Evolutionary conservation across 106 monocot species (phyloP), one percentile per base, ranked within the genome.

Genomic region (Dendrobium nobile): DNA sequence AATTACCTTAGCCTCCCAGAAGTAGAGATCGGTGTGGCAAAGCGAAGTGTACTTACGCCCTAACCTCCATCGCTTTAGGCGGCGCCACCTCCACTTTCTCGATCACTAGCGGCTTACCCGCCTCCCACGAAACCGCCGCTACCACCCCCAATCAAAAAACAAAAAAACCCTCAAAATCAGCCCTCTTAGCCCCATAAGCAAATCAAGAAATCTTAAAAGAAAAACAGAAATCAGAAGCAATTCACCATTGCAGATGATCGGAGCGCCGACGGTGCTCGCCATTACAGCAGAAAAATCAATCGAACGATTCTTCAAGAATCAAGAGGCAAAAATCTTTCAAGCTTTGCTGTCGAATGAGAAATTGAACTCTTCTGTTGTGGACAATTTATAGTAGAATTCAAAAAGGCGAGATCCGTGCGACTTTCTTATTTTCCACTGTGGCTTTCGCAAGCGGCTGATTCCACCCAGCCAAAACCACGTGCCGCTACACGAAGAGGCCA

Each of bases 31-130:
- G 48, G 86, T 89, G 84, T 89, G 89, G 79, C 89, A 89, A 81
- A 89, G 89, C 13, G 89, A 89, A 56, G 89, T 84, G 80, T 75
- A 86, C 24, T 82, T 82, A n/a, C n/a, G n/a, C 40, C 27, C 89
- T 75, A 26, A 86, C 89, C 82, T 86, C 89, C 80, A 77, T 86
- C 54, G 75, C 77, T 85, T 86, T 42, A 0, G 89, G 89, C 24
- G 89, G 86, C 77, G 89, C 89, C 79, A 89, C 89, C 77, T 89
- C 86, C 73, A 89, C 89, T 64, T 80, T 22, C 77, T 89, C 86
- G 54, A 89, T 84, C 76, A 81, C 80, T 73, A 89, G 79, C 47
- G 89, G 89, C 82, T 89, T 84, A 67, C 89, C 89, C 2, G 89
- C 84, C 80, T 89, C 89, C 89, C 89, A 89, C 2, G 86, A 77